phyloP scores from a whole-genome alignment of 2,329 filamentous ascomycete genomes.

The Apiospora sp. region DNA sequence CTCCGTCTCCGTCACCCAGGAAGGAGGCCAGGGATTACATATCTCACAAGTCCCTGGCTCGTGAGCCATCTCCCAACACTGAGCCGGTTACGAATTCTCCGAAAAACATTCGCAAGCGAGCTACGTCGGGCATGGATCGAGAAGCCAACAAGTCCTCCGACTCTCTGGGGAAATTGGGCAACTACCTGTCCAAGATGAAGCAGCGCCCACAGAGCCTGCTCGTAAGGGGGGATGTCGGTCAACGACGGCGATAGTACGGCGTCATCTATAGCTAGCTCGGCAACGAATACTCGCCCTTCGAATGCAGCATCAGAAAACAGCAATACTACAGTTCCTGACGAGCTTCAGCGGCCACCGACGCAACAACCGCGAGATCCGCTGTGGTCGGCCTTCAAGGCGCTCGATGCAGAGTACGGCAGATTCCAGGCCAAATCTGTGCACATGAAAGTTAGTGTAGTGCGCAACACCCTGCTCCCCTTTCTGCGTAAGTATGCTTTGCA shows the following conservation, averaged over 20 bases:
- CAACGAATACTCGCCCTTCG: conserved; percentile 44
- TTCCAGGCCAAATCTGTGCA: conserved; percentile 78
- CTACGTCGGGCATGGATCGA: conserved; percentile 39
- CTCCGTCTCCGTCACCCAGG: conserved; percentile 53
- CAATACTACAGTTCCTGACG: conserved; percentile 41
- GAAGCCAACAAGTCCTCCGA: conserved; percentile 46
- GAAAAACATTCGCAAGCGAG: conserved; percentile 42
- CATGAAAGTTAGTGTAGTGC: conserved; percentile 78
- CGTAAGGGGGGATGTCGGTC: conserved; percentile 44
- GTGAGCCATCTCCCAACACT: conserved; percentile 40
- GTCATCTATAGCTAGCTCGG: conserved; percentile 56
- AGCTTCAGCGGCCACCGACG: conserved; percentile 30
- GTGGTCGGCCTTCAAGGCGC: conserved; percentile 62
- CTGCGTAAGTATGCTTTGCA: conserved; percentile 74
- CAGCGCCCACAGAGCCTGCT: conserved; percentile 53
- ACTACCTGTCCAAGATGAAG: conserved; percentile 61
- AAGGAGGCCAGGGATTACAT: conserved; percentile 38
- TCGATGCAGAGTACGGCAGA: conserved; percentile 56
- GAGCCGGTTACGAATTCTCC: conserved; percentile 42
- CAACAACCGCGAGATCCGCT: conserved; percentile 56
- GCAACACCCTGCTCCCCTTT: conserved; percentile 78
- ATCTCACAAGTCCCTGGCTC: conserved; percentile 32
- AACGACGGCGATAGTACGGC: conserved; percentile 50
- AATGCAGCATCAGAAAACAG: conserved; percentile 42
- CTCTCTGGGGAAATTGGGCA: conserved; percentile 43